Evolutionary conservation across 345 rosid genomes (phyloP).

Genomic region (Syzygium oleosum): DNA sequence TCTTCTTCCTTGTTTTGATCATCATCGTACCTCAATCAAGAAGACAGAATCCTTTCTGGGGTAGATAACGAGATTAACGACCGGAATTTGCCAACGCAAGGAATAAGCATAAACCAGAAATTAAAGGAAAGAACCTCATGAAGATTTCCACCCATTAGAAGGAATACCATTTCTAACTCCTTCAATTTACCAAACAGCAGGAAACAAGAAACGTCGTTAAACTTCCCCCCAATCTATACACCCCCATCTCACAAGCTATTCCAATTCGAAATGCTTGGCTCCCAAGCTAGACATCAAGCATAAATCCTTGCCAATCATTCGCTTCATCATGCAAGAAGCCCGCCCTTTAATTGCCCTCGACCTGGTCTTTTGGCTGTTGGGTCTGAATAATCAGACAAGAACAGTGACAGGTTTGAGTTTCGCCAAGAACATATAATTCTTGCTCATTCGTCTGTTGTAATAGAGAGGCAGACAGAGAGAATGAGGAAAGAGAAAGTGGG

Average conservation of each 20-base stretch:
- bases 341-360: neutral
- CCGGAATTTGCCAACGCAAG: neutral
- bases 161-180: neutral
- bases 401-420: neutral
- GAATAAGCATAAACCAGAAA: neutral
- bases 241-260: neutral
- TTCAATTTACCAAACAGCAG: neutral
- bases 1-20: neutral
- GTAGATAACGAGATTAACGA: neutral
- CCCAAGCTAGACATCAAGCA: neutral
- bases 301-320: neutral
- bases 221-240: neutral
- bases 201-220: neutral
- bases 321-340: neutral
- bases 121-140: slow-evolving; percentile 14
- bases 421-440: neutral
- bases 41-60: neutral
- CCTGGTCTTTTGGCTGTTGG: slow-evolving; percentile 8
- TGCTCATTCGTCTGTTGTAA: neutral
- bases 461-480: neutral
- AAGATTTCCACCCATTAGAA: slow-evolving; percentile 2
- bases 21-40: neutral
- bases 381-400: neutral
- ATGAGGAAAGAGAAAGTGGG: slow-evolving; percentile 20
- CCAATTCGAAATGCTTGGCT: neutral